Percentiles rank a stretch among this genome's conserved stretches.
Evolutionary conservation across 805 yeast genomes (phyloP).

Genomic region (Kregervanrija fluxuum): DNA sequence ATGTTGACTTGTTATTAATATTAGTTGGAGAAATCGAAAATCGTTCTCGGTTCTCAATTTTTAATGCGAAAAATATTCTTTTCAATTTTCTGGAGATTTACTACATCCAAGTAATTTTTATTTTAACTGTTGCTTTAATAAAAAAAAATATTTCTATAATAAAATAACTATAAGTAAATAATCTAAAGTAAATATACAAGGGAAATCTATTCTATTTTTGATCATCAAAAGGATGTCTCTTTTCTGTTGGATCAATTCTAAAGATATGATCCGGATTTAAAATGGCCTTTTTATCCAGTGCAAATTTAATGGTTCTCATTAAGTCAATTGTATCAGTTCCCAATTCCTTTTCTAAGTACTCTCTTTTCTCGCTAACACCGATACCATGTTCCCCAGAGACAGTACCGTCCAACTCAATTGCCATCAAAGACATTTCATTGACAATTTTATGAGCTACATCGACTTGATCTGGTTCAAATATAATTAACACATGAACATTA

Average conservation of each 20-base stretch:
- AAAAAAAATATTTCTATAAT: background rate
- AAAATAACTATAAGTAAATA: too few relatives aligned
- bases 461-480: conserved; percentile 47
- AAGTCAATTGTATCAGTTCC: conserved; percentile 61
- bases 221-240: conserved; percentile 17
- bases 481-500: conserved; percentile 63
- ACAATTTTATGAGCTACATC: conserved; percentile 42
- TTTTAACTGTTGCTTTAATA: background rate
- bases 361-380: conserved; percentile 66
- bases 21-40: too few relatives aligned
- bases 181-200: too few relatives aligned
- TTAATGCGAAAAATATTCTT: too few relatives aligned
- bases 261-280: conserved; percentile 78
- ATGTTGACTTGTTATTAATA: too few relatives aligned
- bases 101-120: background rate
- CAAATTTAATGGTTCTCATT: conserved; percentile 67
- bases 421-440: conserved; percentile 55
- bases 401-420: conserved; percentile 69
- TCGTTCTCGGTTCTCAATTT: too few relatives aligned
- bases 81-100: too few relatives aligned
- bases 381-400: conserved; percentile 87
- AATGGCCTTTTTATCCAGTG: conserved; percentile 67
- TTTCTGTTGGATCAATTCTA: conserved; percentile 50
- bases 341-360: conserved; percentile 51
- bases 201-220: too few relatives aligned